Percentiles rank a stretch among this genome's conserved stretches.
Conservation (phyloP, 2,329 filamentous ascomycete genomes). For the Rasamsonia emersonii region DNA sequence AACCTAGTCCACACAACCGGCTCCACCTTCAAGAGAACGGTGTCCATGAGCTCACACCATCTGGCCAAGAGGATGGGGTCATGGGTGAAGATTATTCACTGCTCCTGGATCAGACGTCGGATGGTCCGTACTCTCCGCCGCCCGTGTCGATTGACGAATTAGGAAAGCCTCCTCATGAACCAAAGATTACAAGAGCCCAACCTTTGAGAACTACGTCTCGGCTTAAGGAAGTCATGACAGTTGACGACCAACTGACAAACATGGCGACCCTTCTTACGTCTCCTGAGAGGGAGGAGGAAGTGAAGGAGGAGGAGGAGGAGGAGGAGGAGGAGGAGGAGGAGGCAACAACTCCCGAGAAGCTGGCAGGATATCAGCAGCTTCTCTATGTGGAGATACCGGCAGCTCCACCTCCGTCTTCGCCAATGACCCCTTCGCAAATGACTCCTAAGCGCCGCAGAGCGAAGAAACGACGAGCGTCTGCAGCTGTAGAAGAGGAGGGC, state of each 20-base stretch:
- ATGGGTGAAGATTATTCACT: slow-evolving; percentile 5
- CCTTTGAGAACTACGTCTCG: slow-evolving; percentile 1
- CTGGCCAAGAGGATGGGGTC: slow-evolving; percentile 7
- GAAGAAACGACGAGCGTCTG: too few relatives aligned
- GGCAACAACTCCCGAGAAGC: neutral
- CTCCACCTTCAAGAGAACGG: too few relatives aligned
- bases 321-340: too few relatives aligned
- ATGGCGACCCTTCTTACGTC: neutral
- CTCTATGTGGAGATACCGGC: neutral
- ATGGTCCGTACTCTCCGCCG: slow-evolving; percentile 2
- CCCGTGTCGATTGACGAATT: slow-evolving; percentile 1
- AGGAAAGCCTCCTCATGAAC: neutral
- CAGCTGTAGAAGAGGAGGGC: too few relatives aligned
- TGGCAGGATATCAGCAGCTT: neutral
- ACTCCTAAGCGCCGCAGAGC: neutral
- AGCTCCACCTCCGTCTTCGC: neutral
- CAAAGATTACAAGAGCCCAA: neutral
- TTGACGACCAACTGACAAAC: neutral
- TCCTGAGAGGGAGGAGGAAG: neutral
- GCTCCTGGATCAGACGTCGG: neutral
- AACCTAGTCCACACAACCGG: neutral
- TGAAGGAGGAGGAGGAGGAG: too few relatives aligned
- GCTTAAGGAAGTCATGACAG: neutral
- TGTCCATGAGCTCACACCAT: too few relatives aligned
- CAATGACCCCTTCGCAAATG: too few relatives aligned